Base-by-base conservation (phyloP, 805 yeast genomes). In the Suhomyces prunicola region DNA sequence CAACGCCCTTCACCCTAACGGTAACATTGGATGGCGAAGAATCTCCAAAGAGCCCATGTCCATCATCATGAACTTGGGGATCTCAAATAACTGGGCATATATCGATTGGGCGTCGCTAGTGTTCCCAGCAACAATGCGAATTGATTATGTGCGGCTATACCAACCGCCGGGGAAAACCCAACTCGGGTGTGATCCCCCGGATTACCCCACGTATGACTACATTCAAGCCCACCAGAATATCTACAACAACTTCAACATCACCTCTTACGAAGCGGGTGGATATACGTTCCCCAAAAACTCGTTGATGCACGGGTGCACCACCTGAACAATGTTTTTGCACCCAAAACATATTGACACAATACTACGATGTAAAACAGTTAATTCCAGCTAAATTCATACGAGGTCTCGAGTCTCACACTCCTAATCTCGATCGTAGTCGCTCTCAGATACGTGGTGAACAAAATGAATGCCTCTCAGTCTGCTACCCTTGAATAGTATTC, bases 131-230 rank as follows among this genome's bases (percentile, higher is more conserved):
- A 78, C 81, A 1, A 76, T 92, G 84, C 74, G 83, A 53, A 73
- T 93, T 44, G 97, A 93, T 69, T 89, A 87, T 62, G 96, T 93
- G 31, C 83, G 99, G 62, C 64, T 93, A n/a, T 93, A 94, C 70
- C 99, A 93, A 74, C 97, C 97, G 1, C 65, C 74, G 35, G 84
- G 82, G 60, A 70, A 77, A 8, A 69, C 77, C 27, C 79, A 82
- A 46, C 52, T 87, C 23, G 86, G 94, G 0, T 93, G 98, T 73
- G 97, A 92, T 66, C 98, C 99, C 0, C 72, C 63, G 0, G 96
- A 83, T 65, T 84, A 79, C 65, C 98, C 98, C 51, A 94, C 98
- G 0, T 76, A 76, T 57, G 91, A 89, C 63, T 93, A 93, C 74
- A 93, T 93, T 61, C 69, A 83, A 49, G 64, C 67, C 27, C 98